phyloP scores from a whole-genome alignment of 2,329 filamentous ascomycete genomes.

The Sarocladiaceae sp. region DNA sequence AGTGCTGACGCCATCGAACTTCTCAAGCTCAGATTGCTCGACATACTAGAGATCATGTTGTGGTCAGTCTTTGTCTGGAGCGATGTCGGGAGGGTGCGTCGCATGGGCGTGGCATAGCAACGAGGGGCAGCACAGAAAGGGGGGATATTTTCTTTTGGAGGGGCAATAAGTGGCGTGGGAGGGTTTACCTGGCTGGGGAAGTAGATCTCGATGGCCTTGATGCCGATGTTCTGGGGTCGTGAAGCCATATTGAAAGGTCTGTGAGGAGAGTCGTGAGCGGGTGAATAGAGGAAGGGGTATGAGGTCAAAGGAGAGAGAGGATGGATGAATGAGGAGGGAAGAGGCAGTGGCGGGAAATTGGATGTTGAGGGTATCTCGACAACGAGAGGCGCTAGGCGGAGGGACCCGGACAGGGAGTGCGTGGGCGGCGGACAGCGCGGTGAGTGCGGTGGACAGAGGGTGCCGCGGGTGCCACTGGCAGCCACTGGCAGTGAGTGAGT shows the following conservation, averaged over 20 bases:
- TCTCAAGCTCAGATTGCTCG: constrained; percentile 75
- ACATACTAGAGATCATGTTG: constrained; percentile 57
- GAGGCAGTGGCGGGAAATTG: background rate
- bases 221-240: constrained; percentile 81
- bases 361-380: constrained; percentile 2
- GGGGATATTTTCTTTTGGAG: constrained; percentile 9
- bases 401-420: constrained; percentile 5
- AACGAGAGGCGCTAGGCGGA: constrained; percentile 2
- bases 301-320: background rate
- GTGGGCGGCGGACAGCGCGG: no score
- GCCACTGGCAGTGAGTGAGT: no score
- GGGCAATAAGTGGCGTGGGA: constrained; percentile 6
- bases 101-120: constrained; percentile 1
- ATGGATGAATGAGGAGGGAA: background rate
- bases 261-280: background rate
- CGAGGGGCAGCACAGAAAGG: background rate
- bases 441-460: no score
- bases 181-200: constrained; percentile 72
- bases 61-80: constrained; percentile 18
- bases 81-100: constrained; percentile 15
- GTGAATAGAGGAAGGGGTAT: background rate
- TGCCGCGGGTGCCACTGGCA: no score
- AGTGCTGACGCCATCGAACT: constrained; percentile 74
- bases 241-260: constrained; percentile 52
- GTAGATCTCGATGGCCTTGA: constrained; percentile 89